phyloP scores from a whole-genome alignment of 1,284 basidiomycete genomes.

The Rhodotorula sp. region DNA sequence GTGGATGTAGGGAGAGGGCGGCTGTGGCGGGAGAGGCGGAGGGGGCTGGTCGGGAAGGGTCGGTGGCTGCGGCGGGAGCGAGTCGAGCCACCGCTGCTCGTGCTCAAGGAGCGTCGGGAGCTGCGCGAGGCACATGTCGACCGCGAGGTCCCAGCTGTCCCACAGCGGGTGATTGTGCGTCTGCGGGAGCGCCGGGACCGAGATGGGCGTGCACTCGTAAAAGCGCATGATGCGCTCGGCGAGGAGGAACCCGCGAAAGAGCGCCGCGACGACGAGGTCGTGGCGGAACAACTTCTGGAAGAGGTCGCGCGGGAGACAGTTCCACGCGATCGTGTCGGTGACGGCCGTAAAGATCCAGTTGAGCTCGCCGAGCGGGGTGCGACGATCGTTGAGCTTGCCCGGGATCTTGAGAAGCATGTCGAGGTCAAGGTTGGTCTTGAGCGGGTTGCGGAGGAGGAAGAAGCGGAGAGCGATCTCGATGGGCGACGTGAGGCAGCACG shows the following conservation, averaged over 20 bases:
- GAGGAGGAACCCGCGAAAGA: slow-evolving; percentile 94
- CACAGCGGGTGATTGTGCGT: slow-evolving; percentile 95
- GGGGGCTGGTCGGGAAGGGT: slow-evolving; percentile 42
- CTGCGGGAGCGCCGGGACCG: slow-evolving; percentile 83
- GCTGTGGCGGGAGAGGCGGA: slow-evolving; percentile 50
- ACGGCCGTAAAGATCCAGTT: slow-evolving; percentile 99
- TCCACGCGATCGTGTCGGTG: slow-evolving; percentile 99
- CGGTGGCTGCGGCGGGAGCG: slow-evolving; percentile 37
- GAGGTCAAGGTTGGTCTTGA: slow-evolving; percentile 58
- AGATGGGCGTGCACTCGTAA: slow-evolving; percentile 95
- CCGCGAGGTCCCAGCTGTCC: slow-evolving; percentile 96
- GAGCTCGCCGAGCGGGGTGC: slow-evolving; percentile 93
- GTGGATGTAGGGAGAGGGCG: slow-evolving; percentile 67
- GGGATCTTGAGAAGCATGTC: slow-evolving; percentile 96
- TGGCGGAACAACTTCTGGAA: slow-evolving; percentile 95
- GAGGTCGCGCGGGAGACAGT: slow-evolving; percentile 87
- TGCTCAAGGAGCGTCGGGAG: slow-evolving; percentile 81
- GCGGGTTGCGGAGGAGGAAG: slow-evolving; percentile 86
- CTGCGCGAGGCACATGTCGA: slow-evolving; percentile 92
- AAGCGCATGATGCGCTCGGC: slow-evolving; percentile 98
- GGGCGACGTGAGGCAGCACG: slow-evolving; percentile 94
- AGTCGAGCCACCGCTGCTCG: slow-evolving; percentile 57
- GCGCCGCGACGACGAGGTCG: slow-evolving; percentile 90
- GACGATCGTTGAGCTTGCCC: slow-evolving; percentile 91
- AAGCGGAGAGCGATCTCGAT: slow-evolving; percentile 96